Conservation (phyloP, 2,329 filamentous ascomycete genomes). For the Sphaceloma murrayae region DNA sequence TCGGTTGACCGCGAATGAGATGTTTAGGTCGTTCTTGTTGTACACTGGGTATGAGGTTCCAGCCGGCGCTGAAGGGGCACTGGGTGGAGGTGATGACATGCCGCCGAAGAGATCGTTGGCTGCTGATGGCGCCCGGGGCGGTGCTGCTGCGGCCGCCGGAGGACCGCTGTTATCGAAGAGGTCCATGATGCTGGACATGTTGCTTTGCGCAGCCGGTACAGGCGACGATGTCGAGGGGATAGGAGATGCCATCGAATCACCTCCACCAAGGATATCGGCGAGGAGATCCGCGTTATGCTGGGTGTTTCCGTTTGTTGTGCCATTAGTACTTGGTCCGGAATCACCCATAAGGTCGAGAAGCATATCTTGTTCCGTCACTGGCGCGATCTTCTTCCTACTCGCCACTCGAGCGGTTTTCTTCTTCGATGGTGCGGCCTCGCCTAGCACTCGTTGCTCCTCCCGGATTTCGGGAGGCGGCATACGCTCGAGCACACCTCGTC, state of each 20-base stretch:
- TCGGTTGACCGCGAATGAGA: constrained; percentile 76
- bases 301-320: constrained; percentile 47
- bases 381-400: constrained; percentile 64
- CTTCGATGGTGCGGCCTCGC: constrained; percentile 54
- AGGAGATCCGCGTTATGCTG: constrained; percentile 75
- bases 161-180: constrained; percentile 54
- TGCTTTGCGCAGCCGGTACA: constrained; percentile 25
- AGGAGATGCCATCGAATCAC: constrained; percentile 41
- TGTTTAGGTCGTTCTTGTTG: constrained; percentile 70
- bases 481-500: constrained; percentile 84
- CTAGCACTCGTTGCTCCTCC: constrained; percentile 84
- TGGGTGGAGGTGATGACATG: constrained; percentile 41
- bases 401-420: constrained; percentile 43
- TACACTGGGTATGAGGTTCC: constrained; percentile 59
- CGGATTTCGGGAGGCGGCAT: constrained; percentile 98
- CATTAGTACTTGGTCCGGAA: constrained; percentile 51
- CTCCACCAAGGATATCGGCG: constrained; percentile 80
- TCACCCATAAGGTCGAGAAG: constrained; percentile 88
- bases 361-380: constrained; percentile 83
- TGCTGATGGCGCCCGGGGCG: constrained; percentile 27
- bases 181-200: constrained; percentile 69
- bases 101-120: constrained; percentile 37
- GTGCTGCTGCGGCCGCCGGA: constrained; percentile 33
- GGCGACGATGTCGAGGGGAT: constrained; percentile 31
- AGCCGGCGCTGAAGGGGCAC: constrained; percentile 30